Evolutionary conservation across 345 rosid species (phyloP).

Genomic region (Clarkia xantiana): DNA sequence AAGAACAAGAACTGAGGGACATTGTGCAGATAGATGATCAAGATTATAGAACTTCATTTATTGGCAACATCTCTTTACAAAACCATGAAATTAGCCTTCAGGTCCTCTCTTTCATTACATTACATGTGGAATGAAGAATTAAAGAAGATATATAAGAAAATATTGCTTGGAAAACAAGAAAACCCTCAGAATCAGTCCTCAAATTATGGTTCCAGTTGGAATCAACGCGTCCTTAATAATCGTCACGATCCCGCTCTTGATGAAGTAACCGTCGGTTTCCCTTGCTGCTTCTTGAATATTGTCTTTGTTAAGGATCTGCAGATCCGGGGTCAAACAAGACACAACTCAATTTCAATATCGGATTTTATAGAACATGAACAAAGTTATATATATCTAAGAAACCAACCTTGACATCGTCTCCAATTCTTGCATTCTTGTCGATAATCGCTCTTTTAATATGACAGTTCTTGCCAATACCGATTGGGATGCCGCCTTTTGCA

Average conservation of each 20-base stretch:
- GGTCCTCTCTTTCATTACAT: no score
- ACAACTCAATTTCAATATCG: no score
- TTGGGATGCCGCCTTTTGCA: slow-evolving; percentile 78
- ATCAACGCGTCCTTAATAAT: slow-evolving; percentile 87
- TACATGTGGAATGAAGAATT: no score
- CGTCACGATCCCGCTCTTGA: slow-evolving; percentile 88
- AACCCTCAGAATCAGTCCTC: background rate
- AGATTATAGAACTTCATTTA: no score
- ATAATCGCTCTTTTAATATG: slow-evolving; percentile 86
- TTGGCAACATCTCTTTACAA: no score
- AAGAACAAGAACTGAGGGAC: background rate
- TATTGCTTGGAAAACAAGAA: no score
- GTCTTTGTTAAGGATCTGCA: slow-evolving; percentile 62
- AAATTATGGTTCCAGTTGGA: slow-evolving; percentile 72
- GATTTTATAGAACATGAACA: no score
- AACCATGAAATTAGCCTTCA: no score
- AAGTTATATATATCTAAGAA: no score
- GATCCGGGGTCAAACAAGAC: no score
- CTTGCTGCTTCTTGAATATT: slow-evolving; percentile 87
- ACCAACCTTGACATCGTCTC: slow-evolving; percentile 70
- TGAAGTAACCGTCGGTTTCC: slow-evolving; percentile 88
- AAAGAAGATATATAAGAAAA: no score
- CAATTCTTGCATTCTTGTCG: slow-evolving; percentile 86
- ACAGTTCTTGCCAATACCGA: slow-evolving; percentile 72
- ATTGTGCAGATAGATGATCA: no score